Evolutionary conservation across 1,284 basidiomycete genomes (phyloP).

Genomic region (Ganoderma meredithae): DNA sequence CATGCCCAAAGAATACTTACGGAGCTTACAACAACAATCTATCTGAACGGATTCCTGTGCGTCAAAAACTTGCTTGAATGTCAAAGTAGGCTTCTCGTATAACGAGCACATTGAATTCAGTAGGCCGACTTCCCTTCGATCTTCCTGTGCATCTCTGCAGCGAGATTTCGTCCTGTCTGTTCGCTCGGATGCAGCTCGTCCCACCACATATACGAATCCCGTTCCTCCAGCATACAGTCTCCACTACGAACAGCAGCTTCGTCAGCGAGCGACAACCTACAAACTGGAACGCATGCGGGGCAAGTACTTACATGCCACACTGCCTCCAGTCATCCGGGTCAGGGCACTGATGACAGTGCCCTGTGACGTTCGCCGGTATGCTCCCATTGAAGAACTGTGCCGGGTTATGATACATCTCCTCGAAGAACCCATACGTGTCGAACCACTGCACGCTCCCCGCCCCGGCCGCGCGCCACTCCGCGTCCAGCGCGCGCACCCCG

Average conservation of each 20-base stretch:
- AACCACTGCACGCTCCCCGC: conserved; percentile 15
- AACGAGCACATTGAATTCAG: not conserved
- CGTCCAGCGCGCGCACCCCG: conserved; percentile 12
- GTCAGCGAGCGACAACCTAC: not conserved
- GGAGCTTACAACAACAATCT: no score
- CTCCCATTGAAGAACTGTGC: conserved; percentile 20
- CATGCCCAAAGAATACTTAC: no score
- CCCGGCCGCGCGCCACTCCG: conserved; percentile 13
- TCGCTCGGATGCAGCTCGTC: conserved; percentile 23
- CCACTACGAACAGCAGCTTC: not conserved
- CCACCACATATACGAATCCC: conserved; percentile 23
- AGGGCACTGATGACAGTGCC: conserved; percentile 20
- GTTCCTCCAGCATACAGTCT: conserved; percentile 16
- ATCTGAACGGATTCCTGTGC: no score
- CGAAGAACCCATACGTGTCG: conserved; percentile 20
- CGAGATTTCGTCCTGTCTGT: conserved; percentile 19
- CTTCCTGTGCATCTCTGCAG: conserved; percentile 20
- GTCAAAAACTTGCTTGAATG: no score
- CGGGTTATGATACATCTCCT: conserved; percentile 18
- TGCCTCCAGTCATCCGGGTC: conserved; percentile 20
- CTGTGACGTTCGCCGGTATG: conserved; percentile 21
- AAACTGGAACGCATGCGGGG: not conserved
- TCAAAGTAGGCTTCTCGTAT: no score
- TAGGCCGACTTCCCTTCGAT: conserved; percentile 14
- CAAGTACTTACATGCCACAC: conserved; percentile 13